Evolutionary conservation across 1,284 basidiomycete species (phyloP), one percentile per base, ranked within the genome.

Genomic region (Fistulina hepatica): DNA sequence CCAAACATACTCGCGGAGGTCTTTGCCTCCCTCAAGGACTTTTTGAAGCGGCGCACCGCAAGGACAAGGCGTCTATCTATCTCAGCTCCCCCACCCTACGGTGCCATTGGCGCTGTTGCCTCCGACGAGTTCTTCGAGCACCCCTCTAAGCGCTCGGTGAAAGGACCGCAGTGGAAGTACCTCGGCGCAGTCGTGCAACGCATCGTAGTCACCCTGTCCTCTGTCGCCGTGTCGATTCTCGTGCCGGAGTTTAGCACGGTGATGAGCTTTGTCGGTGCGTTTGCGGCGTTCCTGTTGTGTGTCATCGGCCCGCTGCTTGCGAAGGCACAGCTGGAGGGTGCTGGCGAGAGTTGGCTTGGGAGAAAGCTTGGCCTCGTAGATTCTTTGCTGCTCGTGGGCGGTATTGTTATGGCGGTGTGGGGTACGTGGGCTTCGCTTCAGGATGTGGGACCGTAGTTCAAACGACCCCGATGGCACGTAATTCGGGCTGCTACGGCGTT

Each of bases 191-290:
- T 65, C 20, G 35, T 75, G 34, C 77, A 86, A 52, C 71, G 86
- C 34, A 54, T 81, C 17, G 45, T 61, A 33, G 59, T 90, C 21
- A 74, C 81, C 0, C 46, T 70, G 7, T 47, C 77, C 30, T 69
- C 80, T 15, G 76, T 91, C 13, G 53, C 61, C 20, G 73, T 81
- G 24, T 90, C 88, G 2, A 78, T 93, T 43, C 55, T 79, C 41
- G 62, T 95, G 27, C 92, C 93, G 2, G 74, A 85, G 39, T 95
- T 97, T 55, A 82, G 82, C 46, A 73, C 79, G 16, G 73, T 92
- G 54, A 23, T 43, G 6, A 39, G 39, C 3, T 41, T 43, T 24
- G 28, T 46, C 33, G 39, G 44, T 9, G 38, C 37, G 13, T 37
- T 33, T 5, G 41, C 41, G 9, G 42, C 42, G 3, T 46, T 46